Evolutionary conservation across 352 stramenopile species (phyloP), one percentile per base, ranked within the genome.

Genomic region (Pythium folliculosum): DNA sequence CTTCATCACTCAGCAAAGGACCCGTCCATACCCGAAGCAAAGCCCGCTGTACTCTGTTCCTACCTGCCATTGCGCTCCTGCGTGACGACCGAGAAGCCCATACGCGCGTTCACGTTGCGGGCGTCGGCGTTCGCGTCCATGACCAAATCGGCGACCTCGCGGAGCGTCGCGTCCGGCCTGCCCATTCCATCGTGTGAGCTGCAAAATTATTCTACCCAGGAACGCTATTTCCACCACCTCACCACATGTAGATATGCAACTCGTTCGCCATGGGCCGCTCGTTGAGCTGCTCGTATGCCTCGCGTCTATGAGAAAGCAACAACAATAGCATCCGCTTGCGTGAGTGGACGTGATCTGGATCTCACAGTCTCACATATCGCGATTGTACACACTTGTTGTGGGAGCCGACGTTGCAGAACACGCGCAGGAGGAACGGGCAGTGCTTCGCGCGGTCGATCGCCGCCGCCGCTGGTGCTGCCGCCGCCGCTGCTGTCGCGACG

Each of bases 191-290:
- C 6, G 35, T 40, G 35, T 40, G 6, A 40, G n/a, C n/a, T n/a
- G n/a, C n/a, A n/a, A n/a, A n/a, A n/a, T n/a, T n/a, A n/a, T n/a
- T n/a, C n/a, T n/a, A n/a, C n/a, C n/a, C n/a, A n/a, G n/a, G n/a
- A n/a, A n/a, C n/a, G n/a, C n/a, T n/a, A n/a, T n/a, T n/a, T n/a
- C n/a, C n/a, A n/a, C n/a, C n/a, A n/a, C n/a, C n/a, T n/a, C 68
- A 90, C 81, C 84, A 92, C 25, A 80, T 90, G 73, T 92, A 90
- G 55, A 90, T 82, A 53, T 92, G 82, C 30, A 89, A 69, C 52
- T 92, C 84, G 37, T 88, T 87, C 16, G 69, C 52, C 27, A 89
- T 76, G 22, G 84, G 73, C 3, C 74, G 77, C 16, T 86, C 71
- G 16, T 85, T 69, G 65, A 89, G 54, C n/a, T 65, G 62, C 47